A percentile compares a stretch with the other conserved stretches of the same genome.
Conservation (phyloP, 2,329 filamentous ascomycete genomes). For the Arthrobotrys sphaeroides region DNA sequence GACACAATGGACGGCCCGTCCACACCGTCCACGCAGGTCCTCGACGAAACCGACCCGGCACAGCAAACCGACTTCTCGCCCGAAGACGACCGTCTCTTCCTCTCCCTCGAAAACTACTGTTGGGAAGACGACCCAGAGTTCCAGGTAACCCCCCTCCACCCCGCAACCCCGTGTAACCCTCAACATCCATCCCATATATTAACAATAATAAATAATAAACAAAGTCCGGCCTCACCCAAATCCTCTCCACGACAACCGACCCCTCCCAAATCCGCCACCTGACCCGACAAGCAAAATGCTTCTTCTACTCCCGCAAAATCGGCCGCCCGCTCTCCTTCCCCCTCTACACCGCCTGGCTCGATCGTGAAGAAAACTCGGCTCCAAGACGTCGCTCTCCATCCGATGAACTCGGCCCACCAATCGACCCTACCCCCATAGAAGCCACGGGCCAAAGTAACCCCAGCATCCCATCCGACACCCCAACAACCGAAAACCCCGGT, state of each 20-base stretch:
- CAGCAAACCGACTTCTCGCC: constrained; percentile 31
- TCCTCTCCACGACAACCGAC: constrained; percentile 69
- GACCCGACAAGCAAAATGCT: constrained; percentile 73
- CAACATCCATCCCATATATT: neutral
- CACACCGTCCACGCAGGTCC: constrained; percentile 31
- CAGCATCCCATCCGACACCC: constrained; percentile 20
- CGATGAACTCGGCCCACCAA: constrained; percentile 60
- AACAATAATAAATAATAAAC: constrained; percentile 4
- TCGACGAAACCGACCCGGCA: constrained; percentile 27
- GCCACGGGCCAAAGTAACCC: constrained; percentile 33
- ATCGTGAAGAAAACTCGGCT: constrained; percentile 57
- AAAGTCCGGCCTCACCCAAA: constrained; percentile 71
- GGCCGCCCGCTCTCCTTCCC: constrained; percentile 65
- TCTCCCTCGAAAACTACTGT: constrained; percentile 57
- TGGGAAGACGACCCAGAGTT: constrained; percentile 76
- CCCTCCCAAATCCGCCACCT: constrained; percentile 68
- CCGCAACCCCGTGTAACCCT: neutral
- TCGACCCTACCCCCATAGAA: constrained; percentile 57
- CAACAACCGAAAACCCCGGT: neutral
- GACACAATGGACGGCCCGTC: too few species aligned
- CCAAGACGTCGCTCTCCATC: constrained; percentile 37
- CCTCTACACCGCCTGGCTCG: constrained; percentile 73
- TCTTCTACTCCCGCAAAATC: constrained; percentile 70
- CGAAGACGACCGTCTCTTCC: constrained; percentile 50
- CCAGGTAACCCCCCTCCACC: constrained; percentile 64